Base-by-base conservation (phyloP, 2,329 filamentous ascomycete genomes). In the Diaporthe batatas region DNA sequence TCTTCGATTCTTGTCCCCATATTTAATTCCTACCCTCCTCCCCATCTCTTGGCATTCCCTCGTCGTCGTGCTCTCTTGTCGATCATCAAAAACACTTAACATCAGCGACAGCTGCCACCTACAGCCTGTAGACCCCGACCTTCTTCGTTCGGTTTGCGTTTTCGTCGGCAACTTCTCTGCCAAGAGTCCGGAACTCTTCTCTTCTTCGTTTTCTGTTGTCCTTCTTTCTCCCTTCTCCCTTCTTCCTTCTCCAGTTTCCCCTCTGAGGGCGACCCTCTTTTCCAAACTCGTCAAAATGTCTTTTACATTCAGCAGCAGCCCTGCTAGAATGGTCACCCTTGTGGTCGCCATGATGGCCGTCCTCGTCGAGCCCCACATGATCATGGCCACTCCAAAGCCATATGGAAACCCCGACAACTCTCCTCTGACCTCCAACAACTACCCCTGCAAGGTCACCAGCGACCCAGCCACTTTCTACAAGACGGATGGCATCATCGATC, bases 331-430 rank as follows among this genome's bases (percentile, higher is more conserved):
- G 42, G 39, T 70, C 44, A n/a, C 29, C 53, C 32, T 70, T 34
- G 23, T 72, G 36, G 16, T 69, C 44, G 55, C 71, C 55, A 16
- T 23, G 32, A 62, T 70, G 42, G 49, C 51, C 29, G 55, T 42
- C 18, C 34, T n/a, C 21, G 54, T 58, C 25, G 44, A 70, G 65
- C 53, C 65, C 23, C 78, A 79, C 58, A 75, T 77, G 74, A 74
- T 79, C 58, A 78, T 79, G 77, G 77, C 76, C 68, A 77, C 74
- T 0, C 77, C 77, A 0, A 74, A 72, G 16, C 76, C 76, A 6
- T 79, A 74, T 71, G 39, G 53, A 4, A 25, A 36, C 10, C 64
- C 55, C 12, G 42, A 77, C 75, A 70, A 70, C 39, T 70, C 68
- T 32, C 73, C 73, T 51, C 54, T 74, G 34, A 62, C 67, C 18